A percentile compares a stretch with the other conserved stretches of the same genome.
phyloP scores from a whole-genome alignment of 345 rosid species.

The Eucalyptus marginata region DNA sequence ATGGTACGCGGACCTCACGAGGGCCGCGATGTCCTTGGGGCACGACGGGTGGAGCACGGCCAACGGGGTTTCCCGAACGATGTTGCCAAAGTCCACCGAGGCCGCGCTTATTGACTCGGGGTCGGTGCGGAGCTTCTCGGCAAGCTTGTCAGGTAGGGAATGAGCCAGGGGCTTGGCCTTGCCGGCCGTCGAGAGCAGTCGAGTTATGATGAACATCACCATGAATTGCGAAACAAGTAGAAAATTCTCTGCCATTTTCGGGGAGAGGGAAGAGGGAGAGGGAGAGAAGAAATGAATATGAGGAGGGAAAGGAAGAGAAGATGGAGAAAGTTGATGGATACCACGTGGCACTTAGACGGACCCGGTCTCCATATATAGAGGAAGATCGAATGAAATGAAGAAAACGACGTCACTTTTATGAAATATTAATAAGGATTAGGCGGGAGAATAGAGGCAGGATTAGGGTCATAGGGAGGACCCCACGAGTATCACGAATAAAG shows the following conservation, averaged over 20 bases:
- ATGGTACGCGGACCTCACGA: slow-evolving; percentile 24
- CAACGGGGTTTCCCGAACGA: slow-evolving; percentile 23
- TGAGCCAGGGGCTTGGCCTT: background rate
- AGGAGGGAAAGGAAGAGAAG: background rate
- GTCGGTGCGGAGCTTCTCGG: slow-evolving; percentile 20
- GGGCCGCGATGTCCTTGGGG: slow-evolving; percentile 23
- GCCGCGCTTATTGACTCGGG: slow-evolving; percentile 26
- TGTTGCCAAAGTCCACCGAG: slow-evolving; percentile 62
- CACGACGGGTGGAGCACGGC: slow-evolving; percentile 72
- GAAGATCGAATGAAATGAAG: background rate
- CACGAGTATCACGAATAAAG: background rate
- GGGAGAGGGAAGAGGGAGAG: background rate
- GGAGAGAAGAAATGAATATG: background rate
- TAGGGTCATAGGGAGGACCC: background rate
- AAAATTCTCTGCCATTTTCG: slow-evolving; percentile 11
- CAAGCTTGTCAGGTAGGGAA: background rate
- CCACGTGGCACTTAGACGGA: background rate
- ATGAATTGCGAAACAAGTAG: slow-evolving; percentile 5
- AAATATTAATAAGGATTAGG: background rate
- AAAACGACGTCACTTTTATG: background rate
- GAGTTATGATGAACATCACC: background rate
- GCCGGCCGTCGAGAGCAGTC: background rate
- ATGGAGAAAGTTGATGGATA: background rate
- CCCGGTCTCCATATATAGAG: background rate
- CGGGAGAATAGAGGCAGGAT: background rate